phyloP scores from a whole-genome alignment of 2,329 filamentous ascomycete genomes.

The Calonectria pseudoreteaudii region DNA sequence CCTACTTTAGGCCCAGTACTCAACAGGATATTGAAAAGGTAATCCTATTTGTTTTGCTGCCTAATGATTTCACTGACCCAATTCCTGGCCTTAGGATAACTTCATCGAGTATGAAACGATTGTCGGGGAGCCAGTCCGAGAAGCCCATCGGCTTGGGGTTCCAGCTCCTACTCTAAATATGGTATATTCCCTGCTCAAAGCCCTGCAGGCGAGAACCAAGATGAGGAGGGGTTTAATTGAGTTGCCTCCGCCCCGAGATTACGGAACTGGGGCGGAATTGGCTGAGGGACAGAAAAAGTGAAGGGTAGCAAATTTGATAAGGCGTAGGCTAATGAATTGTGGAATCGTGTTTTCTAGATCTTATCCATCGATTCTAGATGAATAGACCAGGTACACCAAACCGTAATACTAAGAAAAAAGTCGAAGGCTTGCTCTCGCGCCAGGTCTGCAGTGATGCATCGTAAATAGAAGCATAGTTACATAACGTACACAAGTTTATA shows the following conservation, averaged over 20 bases:
- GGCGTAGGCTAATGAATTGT: neutral
- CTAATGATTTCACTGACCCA: neutral
- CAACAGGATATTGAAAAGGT: constrained; percentile 6
- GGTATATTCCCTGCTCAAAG: neutral
- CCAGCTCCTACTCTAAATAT: neutral
- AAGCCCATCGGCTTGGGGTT: neutral
- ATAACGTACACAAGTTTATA: neutral
- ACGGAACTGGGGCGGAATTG: neutral
- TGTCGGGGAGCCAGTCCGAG: neutral
- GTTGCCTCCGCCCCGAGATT: neutral
- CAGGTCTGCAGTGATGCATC: neutral
- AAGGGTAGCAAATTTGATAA: neutral
- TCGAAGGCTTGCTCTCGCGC: neutral
- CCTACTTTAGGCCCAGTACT: neutral
- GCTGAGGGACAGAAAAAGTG: neutral
- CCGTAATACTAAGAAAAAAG: neutral
- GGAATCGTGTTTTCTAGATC: no score
- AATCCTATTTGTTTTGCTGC: rapidly evolving
- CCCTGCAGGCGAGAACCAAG: neutral
- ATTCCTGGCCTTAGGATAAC: neutral
- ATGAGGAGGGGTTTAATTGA: neutral
- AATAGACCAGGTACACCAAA: neutral
- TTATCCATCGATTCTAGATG: neutral
- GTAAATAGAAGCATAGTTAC: neutral
- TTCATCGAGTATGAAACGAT: constrained; percentile 1